Evolutionary conservation across 805 yeast genomes (phyloP).

Genomic region (Yamadazyma sp.): DNA sequence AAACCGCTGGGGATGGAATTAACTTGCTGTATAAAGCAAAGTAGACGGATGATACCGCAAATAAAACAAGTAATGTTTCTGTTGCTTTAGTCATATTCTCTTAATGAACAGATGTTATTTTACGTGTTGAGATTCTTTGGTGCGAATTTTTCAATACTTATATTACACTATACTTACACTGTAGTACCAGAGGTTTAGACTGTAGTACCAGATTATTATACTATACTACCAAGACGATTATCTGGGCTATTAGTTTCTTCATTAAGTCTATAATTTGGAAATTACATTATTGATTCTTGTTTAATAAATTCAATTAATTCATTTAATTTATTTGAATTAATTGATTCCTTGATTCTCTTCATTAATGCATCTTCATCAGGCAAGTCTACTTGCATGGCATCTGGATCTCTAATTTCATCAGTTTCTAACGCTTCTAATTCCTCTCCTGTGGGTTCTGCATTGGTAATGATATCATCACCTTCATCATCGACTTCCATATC

Average conservation of each 20-base stretch:
- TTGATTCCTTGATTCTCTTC: conserved; percentile 10
- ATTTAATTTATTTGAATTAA: conserved; percentile 28
- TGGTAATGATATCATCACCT: conserved; percentile 23
- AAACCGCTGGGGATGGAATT: conserved; percentile 49
- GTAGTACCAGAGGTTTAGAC: not conserved
- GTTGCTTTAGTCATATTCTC: conserved; percentile 62
- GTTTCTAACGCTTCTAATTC: conserved; percentile 23
- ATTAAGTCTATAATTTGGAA: not conserved
- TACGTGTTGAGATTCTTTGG: conserved; percentile 1
- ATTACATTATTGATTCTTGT: conserved; percentile 24
- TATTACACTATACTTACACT: not conserved
- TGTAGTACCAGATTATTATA: no score
- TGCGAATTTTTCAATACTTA: not conserved
- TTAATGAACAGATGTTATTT: conserved; percentile 3
- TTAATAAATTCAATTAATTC: conserved; percentile 36
- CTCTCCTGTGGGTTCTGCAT: no score
- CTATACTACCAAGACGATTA: no score
- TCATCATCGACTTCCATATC: conserved; percentile 21
- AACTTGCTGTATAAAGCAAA: conserved; percentile 48
- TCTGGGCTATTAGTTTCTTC: no score
- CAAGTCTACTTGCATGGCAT: conserved; percentile 14
- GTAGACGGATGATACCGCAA: conserved; percentile 51
- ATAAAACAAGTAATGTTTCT: conserved; percentile 49
- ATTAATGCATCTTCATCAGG: conserved; percentile 11
- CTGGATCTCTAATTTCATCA: conserved; percentile 18